Conservation (phyloP, 257 asterid genomes). For the Solanum rostratum region DNA sequence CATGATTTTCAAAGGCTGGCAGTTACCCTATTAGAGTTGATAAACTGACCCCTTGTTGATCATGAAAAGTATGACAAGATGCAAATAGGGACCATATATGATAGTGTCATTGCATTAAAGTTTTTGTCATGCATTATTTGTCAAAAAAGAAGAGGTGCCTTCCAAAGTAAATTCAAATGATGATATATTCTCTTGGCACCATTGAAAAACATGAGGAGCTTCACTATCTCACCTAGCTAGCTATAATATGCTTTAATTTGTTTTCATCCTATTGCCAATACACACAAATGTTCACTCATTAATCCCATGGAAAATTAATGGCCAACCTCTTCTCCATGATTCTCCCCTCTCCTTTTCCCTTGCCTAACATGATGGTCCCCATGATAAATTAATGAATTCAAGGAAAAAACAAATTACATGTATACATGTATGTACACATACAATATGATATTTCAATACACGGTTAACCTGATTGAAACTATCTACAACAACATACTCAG, state of each 20-base stretch:
- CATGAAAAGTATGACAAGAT: not conserved
- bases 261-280: not conserved
- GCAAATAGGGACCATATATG: not conserved
- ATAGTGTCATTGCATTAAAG: not conserved
- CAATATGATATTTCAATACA: not conserved
- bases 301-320: not conserved
- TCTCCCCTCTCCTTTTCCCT: not conserved
- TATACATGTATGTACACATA: not conserved
- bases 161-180: not conserved
- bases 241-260: not conserved
- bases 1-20: not conserved
- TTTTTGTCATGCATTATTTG: not conserved
- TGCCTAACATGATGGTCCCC: not conserved
- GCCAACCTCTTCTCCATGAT: not conserved
- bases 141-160: not conserved
- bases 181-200: conserved; percentile 8
- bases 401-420: not conserved
- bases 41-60: not conserved
- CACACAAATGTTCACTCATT: not conserved
- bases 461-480: not conserved
- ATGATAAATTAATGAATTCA: not conserved
- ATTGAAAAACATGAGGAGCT: not conserved
- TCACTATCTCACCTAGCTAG: not conserved
- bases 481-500: not conserved
- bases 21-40: not conserved